Evolutionary conservation across 1,284 basidiomycete genomes (phyloP).

Genomic region (Nidula niveotomentosa): DNA sequence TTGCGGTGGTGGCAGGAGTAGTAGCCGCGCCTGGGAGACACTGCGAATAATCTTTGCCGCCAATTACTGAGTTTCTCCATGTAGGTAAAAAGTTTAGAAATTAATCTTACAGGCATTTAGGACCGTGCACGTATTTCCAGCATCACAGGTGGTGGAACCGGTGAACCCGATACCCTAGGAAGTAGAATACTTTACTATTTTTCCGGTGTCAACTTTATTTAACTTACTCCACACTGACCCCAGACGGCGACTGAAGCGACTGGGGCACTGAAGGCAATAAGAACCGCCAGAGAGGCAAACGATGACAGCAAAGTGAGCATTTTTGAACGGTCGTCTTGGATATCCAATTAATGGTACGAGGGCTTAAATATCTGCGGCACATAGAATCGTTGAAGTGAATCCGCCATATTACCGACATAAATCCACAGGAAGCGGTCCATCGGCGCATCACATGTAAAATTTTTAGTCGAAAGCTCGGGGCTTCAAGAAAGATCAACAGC

Average conservation of each 20-base stretch:
- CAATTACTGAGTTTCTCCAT: background rate
- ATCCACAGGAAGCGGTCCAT: slow-evolving; percentile 4
- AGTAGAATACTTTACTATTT: background rate
- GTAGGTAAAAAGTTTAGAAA: background rate
- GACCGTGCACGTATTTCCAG: slow-evolving; percentile 30
- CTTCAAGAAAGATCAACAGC: too few relatives aligned
- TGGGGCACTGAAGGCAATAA: slow-evolving; percentile 24
- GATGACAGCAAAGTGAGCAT: slow-evolving; percentile 11
- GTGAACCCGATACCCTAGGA: slow-evolving; percentile 32
- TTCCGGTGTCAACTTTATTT: background rate
- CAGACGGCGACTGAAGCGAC: slow-evolving; percentile 31
- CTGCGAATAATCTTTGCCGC: slow-evolving; percentile 34
- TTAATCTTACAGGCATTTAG: background rate
- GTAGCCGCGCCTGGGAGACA: slow-evolving; percentile 28
- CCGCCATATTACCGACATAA: slow-evolving; percentile 17
- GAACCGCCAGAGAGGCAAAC: slow-evolving; percentile 29
- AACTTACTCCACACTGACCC: slow-evolving; percentile 40
- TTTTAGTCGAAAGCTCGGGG: too few relatives aligned
- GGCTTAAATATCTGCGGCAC: slow-evolving; percentile 1
- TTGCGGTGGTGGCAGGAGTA: slow-evolving; percentile 13
- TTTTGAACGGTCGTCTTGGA: slow-evolving; percentile 2
- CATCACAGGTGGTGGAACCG: slow-evolving; percentile 33
- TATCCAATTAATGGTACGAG: background rate
- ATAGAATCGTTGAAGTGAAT: slow-evolving; percentile 3
- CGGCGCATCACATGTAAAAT: too few relatives aligned